phyloP scores from a whole-genome alignment of 2,329 filamentous ascomycete species.

The Epichloe typhina region DNA sequence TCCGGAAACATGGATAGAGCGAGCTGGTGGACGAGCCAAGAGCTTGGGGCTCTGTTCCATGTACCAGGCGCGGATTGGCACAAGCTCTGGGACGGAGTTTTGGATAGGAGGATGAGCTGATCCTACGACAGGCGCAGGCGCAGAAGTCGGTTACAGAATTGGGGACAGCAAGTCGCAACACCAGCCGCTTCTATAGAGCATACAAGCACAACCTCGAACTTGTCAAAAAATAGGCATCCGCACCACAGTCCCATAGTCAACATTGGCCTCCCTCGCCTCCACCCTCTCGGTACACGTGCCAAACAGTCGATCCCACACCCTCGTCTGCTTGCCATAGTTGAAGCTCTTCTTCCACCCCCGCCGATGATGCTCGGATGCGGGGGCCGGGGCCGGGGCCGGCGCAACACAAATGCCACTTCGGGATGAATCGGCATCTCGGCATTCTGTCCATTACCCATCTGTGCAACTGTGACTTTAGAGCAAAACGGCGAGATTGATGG shows the following conservation, averaged over 20 bases:
- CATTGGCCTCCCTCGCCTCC: constrained; percentile 18
- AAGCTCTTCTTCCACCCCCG: constrained; percentile 23
- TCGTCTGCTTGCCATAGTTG: constrained; percentile 26
- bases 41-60: constrained; percentile 54
- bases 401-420: too few species aligned
- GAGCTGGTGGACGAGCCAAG: constrained; percentile 79
- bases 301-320: constrained; percentile 24
- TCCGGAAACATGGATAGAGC: constrained; percentile 78
- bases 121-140: constrained; percentile 10
- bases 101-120: constrained; percentile 23
- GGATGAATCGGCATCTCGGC: too few species aligned
- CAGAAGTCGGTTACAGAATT: not conserved
- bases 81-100: constrained; percentile 25
- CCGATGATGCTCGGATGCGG: constrained; percentile 10
- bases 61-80: constrained; percentile 24
- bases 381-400: too few species aligned
- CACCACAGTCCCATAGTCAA: constrained; percentile 17
- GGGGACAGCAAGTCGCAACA: not conserved
- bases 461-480: too few species aligned
- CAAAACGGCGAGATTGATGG: too few species aligned
- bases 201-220: too few species aligned
- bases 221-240: constrained; percentile 13
- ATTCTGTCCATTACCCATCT: too few species aligned
- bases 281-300: constrained; percentile 23
- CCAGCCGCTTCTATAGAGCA: not conserved